A percentile compares a stretch with the other conserved stretches of the same genome.
Evolutionary conservation across 257 asterid genomes (phyloP).

Genomic region (Lantana camara): DNA sequence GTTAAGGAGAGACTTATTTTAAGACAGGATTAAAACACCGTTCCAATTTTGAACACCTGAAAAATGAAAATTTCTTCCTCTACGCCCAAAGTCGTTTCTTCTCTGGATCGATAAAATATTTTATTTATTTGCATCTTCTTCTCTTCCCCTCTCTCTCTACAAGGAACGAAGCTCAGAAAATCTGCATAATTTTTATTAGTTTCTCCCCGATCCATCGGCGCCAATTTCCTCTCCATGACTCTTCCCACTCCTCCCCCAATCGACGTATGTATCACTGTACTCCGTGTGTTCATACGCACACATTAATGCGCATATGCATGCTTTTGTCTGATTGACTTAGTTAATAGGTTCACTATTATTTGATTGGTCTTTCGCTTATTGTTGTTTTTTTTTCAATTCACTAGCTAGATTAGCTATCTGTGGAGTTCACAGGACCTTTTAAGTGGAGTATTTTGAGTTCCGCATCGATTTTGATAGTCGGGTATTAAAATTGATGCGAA

Average conservation of each 20-base stretch:
- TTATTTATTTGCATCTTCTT: slow-evolving; percentile 19
- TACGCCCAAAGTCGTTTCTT: slow-evolving; percentile 21
- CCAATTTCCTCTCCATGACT: slow-evolving; percentile 47
- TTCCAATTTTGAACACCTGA: not conserved
- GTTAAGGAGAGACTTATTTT: too few species aligned
- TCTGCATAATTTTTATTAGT: slow-evolving; percentile 19
- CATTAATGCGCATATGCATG: slow-evolving; percentile 10
- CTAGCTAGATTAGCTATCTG: slow-evolving; percentile 18
- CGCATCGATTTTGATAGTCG: slow-evolving; percentile 27
- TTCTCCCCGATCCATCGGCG: slow-evolving; percentile 33
- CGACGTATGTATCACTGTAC: slow-evolving; percentile 44
- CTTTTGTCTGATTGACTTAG: slow-evolving; percentile 29
- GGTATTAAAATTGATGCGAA: slow-evolving; percentile 26
- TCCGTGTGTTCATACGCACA: not conserved
- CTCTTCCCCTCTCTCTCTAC: not conserved
- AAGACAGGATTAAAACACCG: not conserved
- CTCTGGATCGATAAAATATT: slow-evolving; percentile 29
- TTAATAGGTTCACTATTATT: slow-evolving; percentile 15
- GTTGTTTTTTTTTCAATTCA: slow-evolving; percentile 21
- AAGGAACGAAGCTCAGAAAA: slow-evolving; percentile 17
- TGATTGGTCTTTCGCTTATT: slow-evolving; percentile 12
- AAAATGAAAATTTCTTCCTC: not conserved
- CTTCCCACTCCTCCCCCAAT: slow-evolving; percentile 59
- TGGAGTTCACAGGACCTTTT: slow-evolving; percentile 19
- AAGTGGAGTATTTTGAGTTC: slow-evolving; percentile 16